Conservation (phyloP, 2,329 filamentous ascomycete species). For the Scedosporium minutisporum region DNA sequence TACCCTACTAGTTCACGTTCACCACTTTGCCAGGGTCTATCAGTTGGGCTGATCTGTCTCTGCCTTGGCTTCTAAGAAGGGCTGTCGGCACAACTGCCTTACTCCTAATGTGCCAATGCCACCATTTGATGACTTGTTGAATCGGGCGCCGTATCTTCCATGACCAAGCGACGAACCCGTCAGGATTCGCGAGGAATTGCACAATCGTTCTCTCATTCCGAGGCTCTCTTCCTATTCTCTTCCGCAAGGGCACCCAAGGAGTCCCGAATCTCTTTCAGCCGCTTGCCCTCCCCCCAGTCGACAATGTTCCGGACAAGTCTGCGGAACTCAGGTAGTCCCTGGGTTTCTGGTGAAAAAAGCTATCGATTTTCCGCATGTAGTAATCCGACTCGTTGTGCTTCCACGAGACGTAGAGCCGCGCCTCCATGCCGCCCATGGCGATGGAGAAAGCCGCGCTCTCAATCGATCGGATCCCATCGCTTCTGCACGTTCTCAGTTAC, state of each 20-base stretch:
- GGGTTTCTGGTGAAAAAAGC: conserved; percentile 20
- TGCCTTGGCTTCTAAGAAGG: too few species aligned
- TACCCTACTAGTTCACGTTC: too few species aligned
- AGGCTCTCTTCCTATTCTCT: conserved; percentile 11
- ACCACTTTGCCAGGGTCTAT: too few species aligned
- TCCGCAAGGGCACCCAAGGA: conserved; percentile 9
- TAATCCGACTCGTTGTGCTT: conserved; percentile 21
- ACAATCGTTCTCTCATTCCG: neutral
- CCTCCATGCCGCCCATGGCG: conserved; percentile 22
- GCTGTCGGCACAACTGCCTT: too few species aligned
- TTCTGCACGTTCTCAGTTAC: conserved; percentile 12
- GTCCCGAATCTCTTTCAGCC: conserved; percentile 17
- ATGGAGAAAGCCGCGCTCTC: conserved; percentile 21
- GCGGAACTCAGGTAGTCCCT: conserved; percentile 20
- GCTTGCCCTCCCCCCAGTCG: conserved; percentile 21
- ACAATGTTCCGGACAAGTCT: conserved; percentile 24
- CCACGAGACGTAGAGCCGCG: conserved; percentile 24
- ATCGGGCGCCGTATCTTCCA: too few species aligned
- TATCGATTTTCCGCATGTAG: conserved; percentile 17
- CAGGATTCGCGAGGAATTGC: too few species aligned
- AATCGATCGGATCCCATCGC: conserved; percentile 13
- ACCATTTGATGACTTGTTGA: too few species aligned
- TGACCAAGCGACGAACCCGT: too few species aligned
- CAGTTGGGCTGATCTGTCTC: too few species aligned
- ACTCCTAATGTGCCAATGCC: too few species aligned